Evolutionary conservation across 257 asterid species (phyloP).

Genomic region (Avicennia marina): DNA sequence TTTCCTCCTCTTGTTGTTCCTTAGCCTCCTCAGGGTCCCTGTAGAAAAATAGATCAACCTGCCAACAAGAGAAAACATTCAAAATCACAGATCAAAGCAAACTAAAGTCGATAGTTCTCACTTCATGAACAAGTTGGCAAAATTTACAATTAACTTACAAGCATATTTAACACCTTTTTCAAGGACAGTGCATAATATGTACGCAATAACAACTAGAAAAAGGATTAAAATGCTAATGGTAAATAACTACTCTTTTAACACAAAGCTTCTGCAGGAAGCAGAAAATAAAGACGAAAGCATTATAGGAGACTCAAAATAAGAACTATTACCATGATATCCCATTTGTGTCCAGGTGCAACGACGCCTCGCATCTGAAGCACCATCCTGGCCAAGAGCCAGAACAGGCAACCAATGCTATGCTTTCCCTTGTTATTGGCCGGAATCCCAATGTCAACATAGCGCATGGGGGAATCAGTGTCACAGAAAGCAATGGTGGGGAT

Average conservation of each 20-base stretch:
- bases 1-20: slow-evolving; percentile 44
- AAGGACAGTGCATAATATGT: no score
- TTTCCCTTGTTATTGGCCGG: slow-evolving; percentile 44
- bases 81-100: no score
- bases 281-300: not conserved
- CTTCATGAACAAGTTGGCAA: no score
- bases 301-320: not conserved
- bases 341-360: slow-evolving; percentile 31
- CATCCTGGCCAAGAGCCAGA: slow-evolving; percentile 46
- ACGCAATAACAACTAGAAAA: no score
- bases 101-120: no score
- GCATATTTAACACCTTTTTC: no score
- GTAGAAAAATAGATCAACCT: slow-evolving; percentile 48
- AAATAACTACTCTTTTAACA: not conserved
- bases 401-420: slow-evolving; percentile 38
- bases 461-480: slow-evolving; percentile 40
- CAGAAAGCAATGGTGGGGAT: slow-evolving; percentile 42
- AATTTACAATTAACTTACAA: no score
- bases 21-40: slow-evolving; percentile 46
- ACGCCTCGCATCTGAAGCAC: slow-evolving; percentile 37
- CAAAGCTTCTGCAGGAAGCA: not conserved
- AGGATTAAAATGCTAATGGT: no score
- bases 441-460: slow-evolving; percentile 32
- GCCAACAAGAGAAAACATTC: not conserved
- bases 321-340: slow-evolving; percentile 50